Evolutionary conservation across 2,329 filamentous ascomycete genomes (phyloP), one percentile per base, ranked within the genome.

Genomic region (Beauveria asiatica): DNA sequence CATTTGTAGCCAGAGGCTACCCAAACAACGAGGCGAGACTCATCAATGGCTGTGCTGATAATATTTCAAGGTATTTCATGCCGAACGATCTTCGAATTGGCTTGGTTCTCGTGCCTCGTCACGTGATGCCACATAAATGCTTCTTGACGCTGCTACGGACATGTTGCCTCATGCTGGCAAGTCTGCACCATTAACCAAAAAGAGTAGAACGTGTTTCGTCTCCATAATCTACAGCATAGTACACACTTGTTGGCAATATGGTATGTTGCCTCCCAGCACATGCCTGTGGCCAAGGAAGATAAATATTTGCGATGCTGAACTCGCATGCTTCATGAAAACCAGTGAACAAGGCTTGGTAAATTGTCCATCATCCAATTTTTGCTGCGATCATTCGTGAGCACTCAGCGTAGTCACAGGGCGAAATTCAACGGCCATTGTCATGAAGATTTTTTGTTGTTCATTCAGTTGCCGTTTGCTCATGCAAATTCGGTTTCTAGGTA

Each of bases 381-480:
- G 9, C 25, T 27, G 16, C 7, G 27, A 19, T 41, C 16, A 9
- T n/a, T 16, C 37, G 11, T 30, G 9, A 19, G 17, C 10, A 21
- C 17, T 54, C 39, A 9, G 8, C 19, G n/a, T n/a, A 25, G 44
- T 57, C 54, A 57, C 54, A 9, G 54, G 21, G 30, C 10, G 25
- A 13, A 3, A 21, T 25, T 23, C 33, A 9, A 3, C 9, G n/a
- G 33, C 19, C 11, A 33, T 53, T 59, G 60, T 62, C 55, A 52
- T 62, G 37, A 56, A 59, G 41, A 56, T 25, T 52, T 59, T 59
- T 62, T 62, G 56, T 62, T 72, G 66, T 70, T 73, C 65, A 73
- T 74, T 73, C 67, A 72, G 67, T 73, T 70, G 70, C 69, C 71
- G 67, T 70, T 68, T 71, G 70, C 70, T 73, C 68, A 70, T 71